These are phyloP conservation scores for Cystofilobasidium bisporidii DNA, from an alignment of 768 basidiomycete species.

Conservation along the genomic window DNA sequence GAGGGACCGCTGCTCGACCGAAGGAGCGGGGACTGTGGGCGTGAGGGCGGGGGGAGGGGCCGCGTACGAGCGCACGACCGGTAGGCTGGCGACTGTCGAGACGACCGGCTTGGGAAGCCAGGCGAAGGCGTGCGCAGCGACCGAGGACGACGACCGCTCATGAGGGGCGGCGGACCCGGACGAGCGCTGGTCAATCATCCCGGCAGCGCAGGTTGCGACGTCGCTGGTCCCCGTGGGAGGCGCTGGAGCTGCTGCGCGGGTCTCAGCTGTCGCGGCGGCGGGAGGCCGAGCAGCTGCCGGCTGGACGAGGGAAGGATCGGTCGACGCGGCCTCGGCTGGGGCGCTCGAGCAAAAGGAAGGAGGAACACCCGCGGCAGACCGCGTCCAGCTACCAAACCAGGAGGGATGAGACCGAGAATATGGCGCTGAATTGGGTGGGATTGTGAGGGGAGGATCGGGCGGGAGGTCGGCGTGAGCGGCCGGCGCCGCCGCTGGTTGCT, in stretches of 20 bases:
- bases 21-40: neutral
- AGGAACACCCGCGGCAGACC: neutral
- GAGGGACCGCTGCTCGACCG: neutral
- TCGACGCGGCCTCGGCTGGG: neutral
- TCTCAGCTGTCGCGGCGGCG: neutral
- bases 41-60: neutral
- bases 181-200: too few species aligned
- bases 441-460: neutral
- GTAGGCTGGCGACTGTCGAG: neutral
- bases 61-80: slow-evolving; percentile 1
- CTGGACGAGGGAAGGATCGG: neutral
- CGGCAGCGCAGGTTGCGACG: too few species aligned
- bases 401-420: neutral
- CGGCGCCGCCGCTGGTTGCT: neutral
- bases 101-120: neutral
- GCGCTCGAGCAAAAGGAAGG: neutral
- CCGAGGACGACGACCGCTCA: too few species aligned
- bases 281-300: neutral
- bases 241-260: neutral
- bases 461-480: neutral
- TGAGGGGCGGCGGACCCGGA: neutral
- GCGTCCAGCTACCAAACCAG: neutral
- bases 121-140: neutral
- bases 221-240: too few species aligned
- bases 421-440: neutral